Evolutionary conservation across 345 rosid species (phyloP), one percentile per base, ranked within the genome.

Genomic region (Lepidium aucheri): DNA sequence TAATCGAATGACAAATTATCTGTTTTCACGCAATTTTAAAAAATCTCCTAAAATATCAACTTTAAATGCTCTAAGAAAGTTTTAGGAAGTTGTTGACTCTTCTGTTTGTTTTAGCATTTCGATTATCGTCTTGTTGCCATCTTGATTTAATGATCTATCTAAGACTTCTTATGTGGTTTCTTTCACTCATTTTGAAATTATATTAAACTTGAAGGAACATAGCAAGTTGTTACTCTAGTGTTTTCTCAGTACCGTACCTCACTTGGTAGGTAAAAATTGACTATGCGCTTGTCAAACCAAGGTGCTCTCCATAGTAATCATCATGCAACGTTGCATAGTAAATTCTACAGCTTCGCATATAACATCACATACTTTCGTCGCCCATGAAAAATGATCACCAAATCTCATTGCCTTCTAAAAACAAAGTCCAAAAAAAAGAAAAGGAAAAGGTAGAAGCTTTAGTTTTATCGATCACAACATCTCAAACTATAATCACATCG

Each of bases 341-440:
- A 69, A 69, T 20, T 74, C 84, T 8, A 87, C 76, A 2, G 63
- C 73, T 51, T 85, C 80, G 2, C 60, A 85, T 41, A 92, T 78
- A 50, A 84, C 77, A 63, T 65, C 36, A 44, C 87, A 80, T 33
- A 89, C 81, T 36, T 85, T 68, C 33, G 47, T 72, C 50, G 89
- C 94, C 95, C 94, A 92, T 6, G 68, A 63, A 3, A 97, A 97
- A 30, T 89, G 88, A 82, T 86, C 78, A 30, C 97, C 96, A 69
- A 92, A 89, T 61, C 90, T 89, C 98, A 92, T 92, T 30, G 90
- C 95, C 98, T 92, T 75, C 4, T 50, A 63, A n/a, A n/a, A n/a
- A n/a, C n/a, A n/a, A n/a, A n/a, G n/a, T n/a, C n/a, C n/a, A n/a
- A n/a, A n/a, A n/a, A 8, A 28, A 20, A 39, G 58, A 30, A 36